These are phyloP conservation scores for Talaromyces sp. DNA, from an alignment of 2,329 filamentous ascomycete genomes.

Conservation along the genomic window DNA sequence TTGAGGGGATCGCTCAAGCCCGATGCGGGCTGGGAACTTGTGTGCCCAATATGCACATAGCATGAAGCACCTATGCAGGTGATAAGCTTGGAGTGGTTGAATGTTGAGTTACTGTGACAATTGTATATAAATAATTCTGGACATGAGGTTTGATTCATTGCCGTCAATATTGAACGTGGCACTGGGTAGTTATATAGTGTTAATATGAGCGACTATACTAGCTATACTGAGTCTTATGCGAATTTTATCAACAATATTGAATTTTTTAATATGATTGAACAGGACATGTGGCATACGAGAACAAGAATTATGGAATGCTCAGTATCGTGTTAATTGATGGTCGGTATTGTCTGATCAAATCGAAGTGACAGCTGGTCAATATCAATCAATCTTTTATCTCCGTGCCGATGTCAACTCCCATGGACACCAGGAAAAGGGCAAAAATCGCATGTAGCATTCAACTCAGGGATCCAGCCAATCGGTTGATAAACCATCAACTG, in stretches of 20 bases:
- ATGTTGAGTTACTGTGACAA: neutral
- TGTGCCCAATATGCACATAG: conserved; percentile 36
- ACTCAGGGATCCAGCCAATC: neutral
- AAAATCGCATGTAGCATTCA: neutral
- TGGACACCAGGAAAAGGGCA: too few relatives aligned
- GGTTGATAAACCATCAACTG: neutral
- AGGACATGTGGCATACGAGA: neutral
- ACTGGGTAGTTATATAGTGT: neutral
- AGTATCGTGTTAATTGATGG: neutral
- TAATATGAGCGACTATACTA: neutral
- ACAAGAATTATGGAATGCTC: neutral
- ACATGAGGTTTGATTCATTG: neutral
- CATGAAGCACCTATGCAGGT: neutral
- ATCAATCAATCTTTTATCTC: too few relatives aligned
- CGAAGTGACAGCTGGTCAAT: neutral
- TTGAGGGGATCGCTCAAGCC: conserved; percentile 2
- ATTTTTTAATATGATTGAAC: neutral
- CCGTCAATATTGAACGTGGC: neutral
- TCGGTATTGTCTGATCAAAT: neutral
- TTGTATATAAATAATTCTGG: neutral
- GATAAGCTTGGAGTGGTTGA: neutral
- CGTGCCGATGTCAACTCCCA: too few relatives aligned
- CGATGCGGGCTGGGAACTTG: conserved; percentile 23
- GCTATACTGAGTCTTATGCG: neutral
- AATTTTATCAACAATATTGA: neutral